Base-by-base conservation (phyloP, 306 rosid genomes). In the Cercis canadensis region DNA sequence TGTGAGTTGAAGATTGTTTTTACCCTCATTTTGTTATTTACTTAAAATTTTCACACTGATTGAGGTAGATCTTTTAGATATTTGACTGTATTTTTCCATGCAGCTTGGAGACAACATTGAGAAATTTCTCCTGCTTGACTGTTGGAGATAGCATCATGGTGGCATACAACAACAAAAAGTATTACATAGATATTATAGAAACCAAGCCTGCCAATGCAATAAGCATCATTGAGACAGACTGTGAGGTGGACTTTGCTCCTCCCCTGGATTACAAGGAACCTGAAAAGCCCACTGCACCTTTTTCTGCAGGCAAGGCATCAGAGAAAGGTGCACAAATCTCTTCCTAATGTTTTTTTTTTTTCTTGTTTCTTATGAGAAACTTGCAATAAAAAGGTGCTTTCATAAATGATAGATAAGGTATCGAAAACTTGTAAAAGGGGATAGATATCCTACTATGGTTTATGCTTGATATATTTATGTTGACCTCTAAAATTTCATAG, bases 231-330 rank as follows among this genome's bases (percentile, higher is more conserved):
- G 99, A 94, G 88, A 94, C 97, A 1, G 99, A 94, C 82, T 94
- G 99, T 83, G 99, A 91, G 81, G 97, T 94, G 61, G 99, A 94
- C 84, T 94, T 94, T 74, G 99, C 99, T 73, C 99, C 99, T 70
- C 99, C 99, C 49, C 76, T 94, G 51, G 99, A 94, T 83, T 94
- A 94, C 88, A 89, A 91, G 86, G 99, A 94, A 83, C 99, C 97
- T 41, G 97, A 90, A 76, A 94, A 16, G 85, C 84, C 87, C 40
- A 33, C 51, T 76, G 81, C 76, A 61, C 67, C 86, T 55, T 40
- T 5, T 77, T 85, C 87, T 59, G 16, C 69, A 17, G 80, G 84
- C 81, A 89, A 89, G 83, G 90, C 88, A 16, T 37, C 81, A 62
- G 80, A 70, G 13, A 73, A 72, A 85, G 98, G 98, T 94, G 58